Evolutionary conservation across 2,329 filamentous ascomycete genomes (phyloP).

Genomic region (Fusarium zealandicum): DNA sequence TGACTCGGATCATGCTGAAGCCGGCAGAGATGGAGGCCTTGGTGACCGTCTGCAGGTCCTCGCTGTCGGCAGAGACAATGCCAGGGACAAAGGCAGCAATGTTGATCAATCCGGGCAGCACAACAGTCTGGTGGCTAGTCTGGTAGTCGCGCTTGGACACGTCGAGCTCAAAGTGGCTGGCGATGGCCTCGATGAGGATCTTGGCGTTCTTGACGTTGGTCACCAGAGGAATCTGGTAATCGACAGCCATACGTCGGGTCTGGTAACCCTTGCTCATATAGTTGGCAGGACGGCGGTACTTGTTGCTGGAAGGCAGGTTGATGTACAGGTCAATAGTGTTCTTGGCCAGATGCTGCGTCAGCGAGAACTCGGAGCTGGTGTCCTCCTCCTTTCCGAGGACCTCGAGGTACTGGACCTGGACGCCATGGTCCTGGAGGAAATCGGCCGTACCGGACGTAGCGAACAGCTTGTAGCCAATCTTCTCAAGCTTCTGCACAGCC

Average conservation of each 20-base stretch:
- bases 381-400: slow-evolving; percentile 81
- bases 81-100: slow-evolving; percentile 82
- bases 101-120: slow-evolving; percentile 79
- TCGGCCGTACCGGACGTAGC: slow-evolving; percentile 96
- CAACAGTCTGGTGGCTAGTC: slow-evolving; percentile 81
- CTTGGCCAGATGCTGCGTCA: slow-evolving; percentile 95
- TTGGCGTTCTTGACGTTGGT: slow-evolving; percentile 99
- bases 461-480: slow-evolving; percentile 93
- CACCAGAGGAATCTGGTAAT: slow-evolving; percentile 94
- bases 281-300: slow-evolving; percentile 93
- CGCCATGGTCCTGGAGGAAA: slow-evolving; percentile 90
- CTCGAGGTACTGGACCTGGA: slow-evolving; percentile 93
- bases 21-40: slow-evolving; percentile 77
- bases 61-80: slow-evolving; percentile 68
- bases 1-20: slow-evolving; percentile 81
- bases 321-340: slow-evolving; percentile 99
- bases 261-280: slow-evolving; percentile 99
- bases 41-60: slow-evolving; percentile 73
- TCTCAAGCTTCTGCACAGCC: slow-evolving; percentile 86
- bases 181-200: slow-evolving; percentile 92
- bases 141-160: slow-evolving; percentile 88
- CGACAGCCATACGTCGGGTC: slow-evolving; percentile 96
- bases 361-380: slow-evolving; percentile 93
- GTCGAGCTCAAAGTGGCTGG: slow-evolving; percentile 84
- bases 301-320: slow-evolving; percentile 98